Base-by-base conservation (phyloP, 2,329 filamentous ascomycete species). In the Chaetomium sp. region DNA sequence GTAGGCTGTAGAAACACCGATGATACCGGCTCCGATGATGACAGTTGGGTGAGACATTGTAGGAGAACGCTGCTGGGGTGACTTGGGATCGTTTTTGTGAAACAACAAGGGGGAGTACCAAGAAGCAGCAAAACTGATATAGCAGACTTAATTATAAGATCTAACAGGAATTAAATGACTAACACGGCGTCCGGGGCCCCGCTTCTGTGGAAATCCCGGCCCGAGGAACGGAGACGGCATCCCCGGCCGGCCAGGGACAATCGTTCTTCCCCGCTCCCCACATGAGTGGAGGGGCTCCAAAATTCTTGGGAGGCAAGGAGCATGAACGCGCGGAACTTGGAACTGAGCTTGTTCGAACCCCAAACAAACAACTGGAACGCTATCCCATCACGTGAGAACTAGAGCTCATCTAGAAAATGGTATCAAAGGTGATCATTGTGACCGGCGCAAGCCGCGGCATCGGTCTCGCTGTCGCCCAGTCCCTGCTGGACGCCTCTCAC, bases 1-100 rank as follows among this genome's bases (percentile, higher is more conserved):
- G 70, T 86, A 89, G n/a, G 86, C 85, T 9, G 83, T 86, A 1
- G 84, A 83, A 37, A 82, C 72, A 57, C 86, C 86, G 52, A 89
- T 86, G 63, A 89, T 86, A 46, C 86, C 86, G 45, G 81, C 78
- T 54, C 86, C 87, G 38, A 89, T 68, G 51, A 89, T 87, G 11
- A 88, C 77, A 1, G 82, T 88, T 79, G 87, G 8, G 35, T 76
- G 68, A 62, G 79, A 73, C 69, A 72, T 76, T 43, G 27, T 56
- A 27, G 19, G 19, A 27, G 49, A 27, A 38, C 35, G 35, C 7
- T 7, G 37, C n/a, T 4, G 3, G 38, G 5, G 11, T 11, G 38
- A 11, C 14, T 9, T n/a, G 11, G 41, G 40, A 35, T 9, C 19
- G 4, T 3, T 9, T 3, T 47, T n/a, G 43, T 7, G 27, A 9